Percentiles rank a stretch among this genome's conserved stretches.
These are phyloP conservation scores for Arthroderma sp. DNA, from an alignment of 2,329 filamentous ascomycete species.

Conservation along the genomic window DNA sequence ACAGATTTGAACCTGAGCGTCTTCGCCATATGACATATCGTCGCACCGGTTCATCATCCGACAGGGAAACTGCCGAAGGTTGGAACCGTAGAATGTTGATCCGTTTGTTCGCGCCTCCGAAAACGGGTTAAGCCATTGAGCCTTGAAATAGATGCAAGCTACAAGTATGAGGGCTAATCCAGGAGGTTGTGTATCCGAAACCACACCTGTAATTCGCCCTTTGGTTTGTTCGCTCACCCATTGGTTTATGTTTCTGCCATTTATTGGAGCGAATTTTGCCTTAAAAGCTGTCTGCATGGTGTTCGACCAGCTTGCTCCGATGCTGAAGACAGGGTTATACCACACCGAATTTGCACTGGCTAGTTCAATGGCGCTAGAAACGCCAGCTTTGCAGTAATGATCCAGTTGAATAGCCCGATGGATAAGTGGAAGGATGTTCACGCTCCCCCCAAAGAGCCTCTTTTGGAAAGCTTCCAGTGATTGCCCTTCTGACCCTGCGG, in stretches of 20 bases:
- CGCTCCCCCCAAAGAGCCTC: not conserved
- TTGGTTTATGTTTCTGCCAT: conserved; percentile 1
- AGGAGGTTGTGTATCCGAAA: not conserved
- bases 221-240: conserved; percentile 1
- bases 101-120: not conserved
- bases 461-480: conserved; percentile 1
- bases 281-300: conserved; percentile 1
- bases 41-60: conserved; percentile 1
- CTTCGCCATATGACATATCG: conserved; percentile 4
- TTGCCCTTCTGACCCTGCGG: not conserved
- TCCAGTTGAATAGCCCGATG: conserved; percentile 1
- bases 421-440: not conserved
- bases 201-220: conserved; percentile 1
- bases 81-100: not conserved
- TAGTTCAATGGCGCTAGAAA: conserved; percentile 1
- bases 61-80: not conserved
- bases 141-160: conserved; percentile 6
- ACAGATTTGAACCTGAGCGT: conserved; percentile 4
- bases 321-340: not conserved
- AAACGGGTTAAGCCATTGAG: conserved; percentile 3
- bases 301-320: conserved; percentile 1
- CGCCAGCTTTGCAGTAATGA: conserved; percentile 1
- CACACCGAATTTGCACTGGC: conserved; percentile 1
- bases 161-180: conserved; percentile 1
- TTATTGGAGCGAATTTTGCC: not conserved